phyloP scores from a whole-genome alignment of 192 early-diverging fungal genomes.

The Spizellomyces punctatus region DNA sequence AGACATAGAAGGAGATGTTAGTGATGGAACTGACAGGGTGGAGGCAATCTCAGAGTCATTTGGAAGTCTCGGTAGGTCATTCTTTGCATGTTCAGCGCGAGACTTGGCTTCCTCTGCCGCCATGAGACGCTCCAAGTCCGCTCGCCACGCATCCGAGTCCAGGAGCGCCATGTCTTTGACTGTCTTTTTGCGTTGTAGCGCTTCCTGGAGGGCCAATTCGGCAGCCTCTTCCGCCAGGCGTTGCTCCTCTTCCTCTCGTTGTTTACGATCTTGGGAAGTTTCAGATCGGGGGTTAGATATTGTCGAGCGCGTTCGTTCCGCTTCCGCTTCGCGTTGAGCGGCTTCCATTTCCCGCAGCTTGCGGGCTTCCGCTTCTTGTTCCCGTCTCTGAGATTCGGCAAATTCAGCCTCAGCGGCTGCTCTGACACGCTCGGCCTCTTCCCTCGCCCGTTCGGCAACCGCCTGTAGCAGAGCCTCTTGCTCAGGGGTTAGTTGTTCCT shows the following conservation, averaged over 20 bases:
- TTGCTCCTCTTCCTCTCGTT: conserved; percentile 22
- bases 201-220: conserved; percentile 6
- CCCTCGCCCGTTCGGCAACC: not conserved
- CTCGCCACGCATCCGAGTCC: conserved; percentile 25
- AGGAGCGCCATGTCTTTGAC: conserved; percentile 15
- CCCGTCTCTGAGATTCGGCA: not conserved
- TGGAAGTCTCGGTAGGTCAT: not conserved
- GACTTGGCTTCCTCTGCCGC: conserved; percentile 27
- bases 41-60: too few relatives aligned
- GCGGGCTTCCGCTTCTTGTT: conserved; percentile 14
- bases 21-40: too few relatives aligned
- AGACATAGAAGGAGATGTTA: too few relatives aligned
- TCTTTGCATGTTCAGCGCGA: conserved; percentile 14
- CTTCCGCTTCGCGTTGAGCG: conserved; percentile 28
- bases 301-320: not conserved
- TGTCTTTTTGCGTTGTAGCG: conserved; percentile 23
- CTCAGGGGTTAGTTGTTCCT: not conserved
- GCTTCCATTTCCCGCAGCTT: conserved; percentile 25
- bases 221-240: conserved; percentile 15
- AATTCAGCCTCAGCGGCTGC: conserved; percentile 5
- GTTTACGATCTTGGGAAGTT: conserved; percentile 6
- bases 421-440: conserved; percentile 20
- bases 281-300: not conserved
- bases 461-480: not conserved
- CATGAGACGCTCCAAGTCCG: conserved; percentile 22